phyloP scores from a whole-genome alignment of 2,329 filamentous ascomycete species.

The Volutella citrinella region DNA sequence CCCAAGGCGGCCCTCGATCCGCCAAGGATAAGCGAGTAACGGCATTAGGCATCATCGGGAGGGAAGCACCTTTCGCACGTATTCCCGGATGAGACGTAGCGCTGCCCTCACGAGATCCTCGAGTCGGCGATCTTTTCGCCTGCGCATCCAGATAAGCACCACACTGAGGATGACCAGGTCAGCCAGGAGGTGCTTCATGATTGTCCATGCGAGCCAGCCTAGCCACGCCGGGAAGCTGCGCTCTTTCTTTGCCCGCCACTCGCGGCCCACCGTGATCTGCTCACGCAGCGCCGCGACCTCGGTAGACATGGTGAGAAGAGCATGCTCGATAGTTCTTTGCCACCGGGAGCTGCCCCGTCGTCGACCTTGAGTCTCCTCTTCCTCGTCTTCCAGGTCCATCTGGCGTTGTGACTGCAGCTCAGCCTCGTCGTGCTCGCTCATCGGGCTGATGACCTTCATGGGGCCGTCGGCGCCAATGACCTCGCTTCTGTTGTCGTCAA shows the following conservation, averaged over 20 bases:
- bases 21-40: too few species aligned
- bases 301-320: conserved; percentile 83
- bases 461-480: conserved; percentile 49
- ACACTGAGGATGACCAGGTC: conserved; percentile 66
- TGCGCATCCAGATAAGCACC: conserved; percentile 69
- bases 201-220: conserved; percentile 65
- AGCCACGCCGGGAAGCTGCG: conserved; percentile 68
- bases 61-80: conserved; percentile 56
- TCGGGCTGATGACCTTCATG: conserved; percentile 75
- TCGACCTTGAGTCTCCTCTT: conserved; percentile 32
- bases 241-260: conserved; percentile 65
- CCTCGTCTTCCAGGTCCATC: conserved; percentile 44
- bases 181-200: conserved; percentile 69
- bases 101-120: conserved; percentile 71
- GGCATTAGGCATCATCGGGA: conserved; percentile 46
- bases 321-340: conserved; percentile 79
- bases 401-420: conserved; percentile 51
- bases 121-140: conserved; percentile 65
- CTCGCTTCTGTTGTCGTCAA: too few species aligned
- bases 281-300: conserved; percentile 91
- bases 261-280: conserved; percentile 75
- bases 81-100: conserved; percentile 55
- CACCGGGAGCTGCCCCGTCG: conserved; percentile 54
- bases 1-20: too few species aligned
- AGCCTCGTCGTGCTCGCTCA: conserved; percentile 77